Evolutionary conservation across 2,329 filamentous ascomycete genomes (phyloP).

Genomic region (Monosporascus sp.): DNA sequence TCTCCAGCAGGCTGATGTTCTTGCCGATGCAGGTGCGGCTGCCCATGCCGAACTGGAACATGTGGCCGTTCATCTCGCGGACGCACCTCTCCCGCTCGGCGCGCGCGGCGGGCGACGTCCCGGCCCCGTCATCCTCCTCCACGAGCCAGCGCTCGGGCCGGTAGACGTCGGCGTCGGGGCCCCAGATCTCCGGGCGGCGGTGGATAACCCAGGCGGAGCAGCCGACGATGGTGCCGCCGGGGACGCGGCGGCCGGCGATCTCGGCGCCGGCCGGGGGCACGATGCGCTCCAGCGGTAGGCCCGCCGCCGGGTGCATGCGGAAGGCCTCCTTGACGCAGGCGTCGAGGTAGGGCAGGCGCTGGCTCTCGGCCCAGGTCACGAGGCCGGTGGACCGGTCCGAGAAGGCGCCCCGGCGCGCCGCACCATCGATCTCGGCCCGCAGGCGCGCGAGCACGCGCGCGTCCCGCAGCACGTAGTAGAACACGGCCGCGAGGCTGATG

Average conservation of each 20-base stretch:
- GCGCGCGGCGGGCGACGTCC: constrained; percentile 10
- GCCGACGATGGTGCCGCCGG: constrained; percentile 68
- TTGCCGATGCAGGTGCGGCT: constrained; percentile 66
- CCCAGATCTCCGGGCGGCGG: constrained; percentile 62
- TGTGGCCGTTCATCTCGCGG: constrained; percentile 62
- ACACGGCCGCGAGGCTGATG: constrained; percentile 64
- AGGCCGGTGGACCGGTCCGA: constrained; percentile 49
- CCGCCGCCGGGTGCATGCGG: constrained; percentile 68
- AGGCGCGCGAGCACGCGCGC: constrained; percentile 50
- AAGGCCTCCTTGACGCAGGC: constrained; percentile 75
- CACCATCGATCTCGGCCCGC: constrained; percentile 57
- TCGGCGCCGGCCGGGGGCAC: constrained; percentile 60
- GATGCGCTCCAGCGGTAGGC: constrained; percentile 67
- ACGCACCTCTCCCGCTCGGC: constrained; percentile 47
- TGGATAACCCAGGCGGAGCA: constrained; percentile 74
- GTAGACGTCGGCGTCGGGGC: constrained; percentile 59
- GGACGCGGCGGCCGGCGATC: constrained; percentile 57
- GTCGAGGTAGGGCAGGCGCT: constrained; percentile 69
- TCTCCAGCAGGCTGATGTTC: constrained; percentile 58
- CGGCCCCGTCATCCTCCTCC: constrained; percentile 30
- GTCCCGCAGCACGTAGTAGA: constrained; percentile 68
- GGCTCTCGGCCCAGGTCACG: constrained; percentile 64
- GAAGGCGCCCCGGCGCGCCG: constrained; percentile 46
- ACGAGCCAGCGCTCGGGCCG: constrained; percentile 63
- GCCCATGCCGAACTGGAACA: constrained; percentile 71